Evolutionary conservation across 1,139 yeast genomes (phyloP).

Genomic region (Zhuliangozyma parablackwelliae): DNA sequence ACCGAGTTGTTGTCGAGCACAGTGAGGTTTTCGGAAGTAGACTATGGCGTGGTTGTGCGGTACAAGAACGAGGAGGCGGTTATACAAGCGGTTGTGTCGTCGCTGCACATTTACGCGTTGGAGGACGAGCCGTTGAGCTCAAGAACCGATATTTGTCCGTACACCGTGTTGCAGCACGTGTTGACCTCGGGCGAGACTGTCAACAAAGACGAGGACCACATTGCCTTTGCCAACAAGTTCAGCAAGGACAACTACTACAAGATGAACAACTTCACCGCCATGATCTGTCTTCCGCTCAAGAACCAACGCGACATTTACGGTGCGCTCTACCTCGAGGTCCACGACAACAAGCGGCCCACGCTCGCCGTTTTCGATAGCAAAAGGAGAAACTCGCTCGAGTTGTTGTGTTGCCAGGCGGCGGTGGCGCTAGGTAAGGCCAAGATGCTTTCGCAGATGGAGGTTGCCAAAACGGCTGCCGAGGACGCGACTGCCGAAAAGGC

Average conservation of each 20-base stretch:
- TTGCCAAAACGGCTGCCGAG: conserved; percentile 54
- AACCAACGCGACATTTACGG: conserved; percentile 43
- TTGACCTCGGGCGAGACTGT: conserved; percentile 36
- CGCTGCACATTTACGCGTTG: conserved; percentile 31
- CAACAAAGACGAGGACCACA: conserved; percentile 34
- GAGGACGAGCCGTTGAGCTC: conserved; percentile 37
- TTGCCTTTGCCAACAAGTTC: conserved; percentile 31
- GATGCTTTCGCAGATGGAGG: conserved; percentile 46
- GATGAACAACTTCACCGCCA: conserved; percentile 29
- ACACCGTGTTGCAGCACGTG: conserved; percentile 35
- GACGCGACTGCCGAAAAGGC: conserved; percentile 60
- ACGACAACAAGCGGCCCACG: background rate
- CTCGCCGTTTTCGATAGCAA: conserved; percentile 12
- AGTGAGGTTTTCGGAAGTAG: conserved; percentile 39
- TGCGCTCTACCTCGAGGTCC: conserved; percentile 42
- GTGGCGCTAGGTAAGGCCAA: conserved; percentile 49
- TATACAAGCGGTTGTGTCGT: conserved; percentile 43
- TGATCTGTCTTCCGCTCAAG: conserved; percentile 47
- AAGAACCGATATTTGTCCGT: conserved; percentile 44
- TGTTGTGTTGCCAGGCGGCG: conserved; percentile 52
- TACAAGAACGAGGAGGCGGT: conserved; percentile 31
- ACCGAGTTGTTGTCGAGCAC: conserved; percentile 39
- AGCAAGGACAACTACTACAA: conserved; percentile 40
- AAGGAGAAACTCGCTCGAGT: conserved; percentile 38
- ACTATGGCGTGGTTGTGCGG: conserved; percentile 42